Evolutionary conservation across 768 basidiomycete genomes (phyloP).

Genomic region (Russula olivacea): DNA sequence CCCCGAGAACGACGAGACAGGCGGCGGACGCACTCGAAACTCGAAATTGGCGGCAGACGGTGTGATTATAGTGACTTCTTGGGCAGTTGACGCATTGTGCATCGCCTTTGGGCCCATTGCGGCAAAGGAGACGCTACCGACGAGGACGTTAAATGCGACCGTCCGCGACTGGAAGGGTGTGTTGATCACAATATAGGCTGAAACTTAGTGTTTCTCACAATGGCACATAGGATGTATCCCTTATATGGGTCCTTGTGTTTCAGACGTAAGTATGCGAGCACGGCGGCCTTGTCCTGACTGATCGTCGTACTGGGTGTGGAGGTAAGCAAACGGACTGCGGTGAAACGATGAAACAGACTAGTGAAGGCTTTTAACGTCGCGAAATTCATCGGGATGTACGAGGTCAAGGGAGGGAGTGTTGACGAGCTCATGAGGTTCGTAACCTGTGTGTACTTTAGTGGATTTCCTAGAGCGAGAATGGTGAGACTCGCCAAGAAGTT

Average conservation of each 20-base stretch:
- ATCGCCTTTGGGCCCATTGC: conserved; percentile 67
- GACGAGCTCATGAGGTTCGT: conserved; percentile 65
- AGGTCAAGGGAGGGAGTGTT: conserved; percentile 66
- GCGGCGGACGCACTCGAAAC: conserved; percentile 37
- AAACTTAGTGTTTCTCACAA: conserved; percentile 43
- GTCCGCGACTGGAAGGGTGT: conserved; percentile 45
- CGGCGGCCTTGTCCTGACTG: conserved; percentile 71
- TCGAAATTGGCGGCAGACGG: conserved; percentile 40
- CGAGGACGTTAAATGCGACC: conserved; percentile 65
- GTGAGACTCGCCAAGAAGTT: conserved; percentile 48
- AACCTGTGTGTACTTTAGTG: conserved; percentile 42
- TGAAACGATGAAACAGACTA: conserved; percentile 41
- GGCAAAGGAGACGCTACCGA: conserved; percentile 76
- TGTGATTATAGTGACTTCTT: conserved; percentile 71
- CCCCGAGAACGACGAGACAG: conserved; percentile 42
- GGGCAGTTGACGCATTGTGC: conserved; percentile 77
- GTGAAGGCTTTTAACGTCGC: conserved; percentile 59
- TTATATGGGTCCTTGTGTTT: conserved; percentile 74
- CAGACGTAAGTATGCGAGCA: conserved; percentile 70
- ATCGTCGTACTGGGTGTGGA: conserved; percentile 58
- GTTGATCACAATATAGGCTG: not conserved
- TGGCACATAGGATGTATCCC: conserved; percentile 67
- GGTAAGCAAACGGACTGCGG: not conserved
- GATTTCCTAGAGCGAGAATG: not conserved
- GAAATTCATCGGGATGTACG: conserved; percentile 75